phyloP scores from a whole-genome alignment of 179 eudicot species.

The Carnegiea gigantea region DNA sequence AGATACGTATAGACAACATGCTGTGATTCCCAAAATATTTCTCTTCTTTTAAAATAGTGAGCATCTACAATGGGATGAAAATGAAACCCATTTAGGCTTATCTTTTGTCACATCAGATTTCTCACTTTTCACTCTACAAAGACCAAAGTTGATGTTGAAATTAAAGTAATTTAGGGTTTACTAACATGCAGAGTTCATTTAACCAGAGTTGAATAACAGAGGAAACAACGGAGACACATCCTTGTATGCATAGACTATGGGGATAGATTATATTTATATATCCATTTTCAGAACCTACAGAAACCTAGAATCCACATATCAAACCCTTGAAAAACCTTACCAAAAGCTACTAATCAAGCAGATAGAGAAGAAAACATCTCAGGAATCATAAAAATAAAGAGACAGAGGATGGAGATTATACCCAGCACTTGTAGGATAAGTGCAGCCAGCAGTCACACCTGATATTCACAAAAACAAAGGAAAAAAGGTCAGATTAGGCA shows the following conservation, averaged over 20 bases:
- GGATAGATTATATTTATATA: too few relatives aligned
- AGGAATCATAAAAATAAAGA: neutral
- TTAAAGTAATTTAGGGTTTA: neutral
- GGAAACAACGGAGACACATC: neutral
- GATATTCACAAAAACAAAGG: conserved; percentile 16
- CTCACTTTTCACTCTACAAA: neutral
- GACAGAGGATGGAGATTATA: conserved; percentile 18
- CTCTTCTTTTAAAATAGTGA: neutral
- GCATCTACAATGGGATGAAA: neutral
- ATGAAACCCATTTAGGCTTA: neutral
- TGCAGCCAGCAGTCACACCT: conserved; percentile 53
- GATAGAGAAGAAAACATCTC: too few relatives aligned
- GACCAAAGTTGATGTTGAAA: neutral
- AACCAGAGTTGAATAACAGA: neutral
- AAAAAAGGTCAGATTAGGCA: neutral
- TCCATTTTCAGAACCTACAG: neutral
- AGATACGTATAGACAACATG: neutral
- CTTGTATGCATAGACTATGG: neutral
- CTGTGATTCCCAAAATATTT: neutral
- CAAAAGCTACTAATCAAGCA: too few relatives aligned
- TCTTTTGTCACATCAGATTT: neutral
- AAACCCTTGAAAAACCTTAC: neutral
- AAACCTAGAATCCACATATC: neutral
- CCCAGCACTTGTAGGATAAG: conserved; percentile 59
- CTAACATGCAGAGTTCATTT: neutral